These are phyloP conservation scores for Arthrobotrys sphaeroides DNA, from an alignment of 2,329 filamentous ascomycete species.

Conservation along the genomic window DNA sequence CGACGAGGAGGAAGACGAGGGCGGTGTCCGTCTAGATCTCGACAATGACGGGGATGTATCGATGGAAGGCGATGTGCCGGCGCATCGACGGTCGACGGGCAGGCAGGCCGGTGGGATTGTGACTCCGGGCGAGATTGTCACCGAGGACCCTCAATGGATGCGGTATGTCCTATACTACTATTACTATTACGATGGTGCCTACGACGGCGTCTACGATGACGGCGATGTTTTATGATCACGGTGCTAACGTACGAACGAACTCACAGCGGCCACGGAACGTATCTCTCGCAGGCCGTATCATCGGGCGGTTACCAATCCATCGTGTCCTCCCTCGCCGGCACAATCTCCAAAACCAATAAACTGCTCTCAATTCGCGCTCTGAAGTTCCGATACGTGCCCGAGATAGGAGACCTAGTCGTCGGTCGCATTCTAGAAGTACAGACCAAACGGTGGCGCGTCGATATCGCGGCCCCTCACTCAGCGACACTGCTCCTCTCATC, in stretches of 20 bases:
- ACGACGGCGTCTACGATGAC: neutral
- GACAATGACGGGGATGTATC: conserved; percentile 55
- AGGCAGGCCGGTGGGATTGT: conserved; percentile 67
- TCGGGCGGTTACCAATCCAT: conserved; percentile 68
- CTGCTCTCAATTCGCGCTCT: conserved; percentile 90
- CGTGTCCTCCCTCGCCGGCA: conserved; percentile 88
- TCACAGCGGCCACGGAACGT: conserved; percentile 90
- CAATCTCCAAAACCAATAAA: conserved; percentile 93
- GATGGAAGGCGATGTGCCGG: conserved; percentile 28
- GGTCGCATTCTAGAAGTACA: conserved; percentile 96
- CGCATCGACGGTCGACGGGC: conserved; percentile 8
- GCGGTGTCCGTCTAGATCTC: conserved; percentile 65
- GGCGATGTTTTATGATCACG: neutral
- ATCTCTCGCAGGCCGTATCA: conserved; percentile 70
- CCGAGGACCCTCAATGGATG: conserved; percentile 97
- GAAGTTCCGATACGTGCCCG: conserved; percentile 90
- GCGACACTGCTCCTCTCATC: conserved; percentile 84
- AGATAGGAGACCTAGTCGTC: conserved; percentile 94
- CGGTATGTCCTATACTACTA: conserved; percentile 64
- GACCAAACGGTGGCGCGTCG: conserved; percentile 90
- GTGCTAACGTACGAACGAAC: conserved; percentile 55
- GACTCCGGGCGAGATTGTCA: conserved; percentile 88
- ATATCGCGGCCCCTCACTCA: conserved; percentile 86
- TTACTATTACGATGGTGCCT: conserved; percentile 9
- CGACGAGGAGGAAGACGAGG: conserved; percentile 73